phyloP scores from a whole-genome alignment of 805 yeast species.

The Nematodospora valgi region DNA sequence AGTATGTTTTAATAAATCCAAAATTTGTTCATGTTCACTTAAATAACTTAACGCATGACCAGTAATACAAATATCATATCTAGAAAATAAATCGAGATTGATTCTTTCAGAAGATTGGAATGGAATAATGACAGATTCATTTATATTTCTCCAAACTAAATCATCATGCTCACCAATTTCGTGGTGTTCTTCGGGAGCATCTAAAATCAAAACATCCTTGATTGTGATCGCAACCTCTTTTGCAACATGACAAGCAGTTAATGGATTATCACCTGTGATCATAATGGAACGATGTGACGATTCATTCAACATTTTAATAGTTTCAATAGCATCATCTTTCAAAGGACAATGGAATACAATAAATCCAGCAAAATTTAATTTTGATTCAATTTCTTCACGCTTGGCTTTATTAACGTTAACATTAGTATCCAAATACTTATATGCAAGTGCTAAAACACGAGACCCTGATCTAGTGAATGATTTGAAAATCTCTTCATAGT shows the following conservation, averaged over 20 bases:
- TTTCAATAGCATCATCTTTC: constrained; percentile 87
- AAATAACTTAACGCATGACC: constrained; percentile 82
- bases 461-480: constrained; percentile 93
- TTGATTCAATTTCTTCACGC: constrained; percentile 75
- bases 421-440: constrained; percentile 60
- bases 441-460: constrained; percentile 93
- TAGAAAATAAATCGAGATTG: constrained; percentile 53
- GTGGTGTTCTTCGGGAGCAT: constrained; percentile 72
- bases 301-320: constrained; percentile 88
- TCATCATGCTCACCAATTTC: constrained; percentile 44
- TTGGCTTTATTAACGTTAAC: constrained; percentile 52
- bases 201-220: constrained; percentile 80
- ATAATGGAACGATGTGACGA: constrained; percentile 93
- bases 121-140: constrained; percentile 69
- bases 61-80: constrained; percentile 84
- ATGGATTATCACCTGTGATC: constrained; percentile 99
- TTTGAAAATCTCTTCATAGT: constrained; percentile 82
- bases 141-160: constrained; percentile 81
- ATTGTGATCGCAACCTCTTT: constrained; percentile 86
- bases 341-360: constrained; percentile 96
- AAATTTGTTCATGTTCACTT: constrained; percentile 63
- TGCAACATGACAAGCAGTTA: constrained; percentile 98
- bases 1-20: constrained; percentile 75
- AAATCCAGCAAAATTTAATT: constrained; percentile 82
- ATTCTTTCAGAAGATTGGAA: constrained; percentile 58